Percentiles rank a stretch among this genome's conserved stretches.
These are phyloP conservation scores for Leishmania mexicana DNA, from an alignment of 208 protist species.

Conservation along the genomic window DNA sequence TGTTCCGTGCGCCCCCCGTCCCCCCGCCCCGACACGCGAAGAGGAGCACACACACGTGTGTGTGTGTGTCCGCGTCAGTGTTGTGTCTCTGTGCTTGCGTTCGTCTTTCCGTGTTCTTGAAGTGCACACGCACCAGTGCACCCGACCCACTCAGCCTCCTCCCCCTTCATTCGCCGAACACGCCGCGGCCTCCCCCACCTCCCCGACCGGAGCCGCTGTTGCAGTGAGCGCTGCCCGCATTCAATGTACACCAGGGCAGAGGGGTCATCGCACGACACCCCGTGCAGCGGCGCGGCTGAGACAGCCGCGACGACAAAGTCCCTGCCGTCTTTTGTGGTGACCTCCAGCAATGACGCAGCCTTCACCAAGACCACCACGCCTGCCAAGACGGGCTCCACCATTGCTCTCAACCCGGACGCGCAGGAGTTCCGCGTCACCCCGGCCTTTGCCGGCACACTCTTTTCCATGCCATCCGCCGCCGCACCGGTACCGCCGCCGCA, in stretches of 20 bases:
- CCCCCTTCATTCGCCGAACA: background rate
- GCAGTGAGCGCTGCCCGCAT: background rate
- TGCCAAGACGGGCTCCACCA: background rate
- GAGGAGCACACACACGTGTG: background rate
- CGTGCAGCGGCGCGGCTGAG: conserved; percentile 2
- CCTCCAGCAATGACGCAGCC: conserved; percentile 25
- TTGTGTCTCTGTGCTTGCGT: background rate
- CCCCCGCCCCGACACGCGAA: background rate
- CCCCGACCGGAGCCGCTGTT: background rate
- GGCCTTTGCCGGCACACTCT: conserved; percentile 23
- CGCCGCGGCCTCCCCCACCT: background rate
- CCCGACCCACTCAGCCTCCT: background rate
- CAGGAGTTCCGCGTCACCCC: conserved; percentile 27
- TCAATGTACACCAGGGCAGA: background rate
- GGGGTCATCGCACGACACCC: conserved; percentile 8
- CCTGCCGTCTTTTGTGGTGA: conserved; percentile 29
- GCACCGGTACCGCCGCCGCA: background rate
- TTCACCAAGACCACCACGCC: background rate
- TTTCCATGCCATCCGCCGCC: conserved; percentile 31
- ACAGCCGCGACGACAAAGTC: background rate
- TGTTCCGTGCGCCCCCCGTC: background rate
- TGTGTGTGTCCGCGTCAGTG: background rate
- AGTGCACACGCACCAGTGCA: background rate
- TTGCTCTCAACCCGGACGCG: conserved; percentile 24
- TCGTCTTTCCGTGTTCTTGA: background rate